Evolutionary conservation across 1,284 basidiomycete genomes (phyloP).

Genomic region (Ceratobasidium sp.): DNA sequence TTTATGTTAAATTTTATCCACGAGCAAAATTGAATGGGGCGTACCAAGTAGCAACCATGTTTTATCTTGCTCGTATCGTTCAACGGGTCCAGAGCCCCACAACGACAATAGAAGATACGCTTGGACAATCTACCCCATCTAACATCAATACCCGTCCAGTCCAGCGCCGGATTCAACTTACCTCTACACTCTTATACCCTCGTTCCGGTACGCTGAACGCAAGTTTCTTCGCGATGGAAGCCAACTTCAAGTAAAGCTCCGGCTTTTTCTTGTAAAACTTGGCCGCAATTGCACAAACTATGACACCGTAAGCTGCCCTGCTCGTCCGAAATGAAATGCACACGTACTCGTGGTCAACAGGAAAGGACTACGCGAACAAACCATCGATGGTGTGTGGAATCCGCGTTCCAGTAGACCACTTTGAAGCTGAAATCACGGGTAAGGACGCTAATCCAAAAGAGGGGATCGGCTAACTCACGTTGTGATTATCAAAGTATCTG

Average conservation of each 20-base stretch:
- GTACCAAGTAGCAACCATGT: constrained; percentile 93
- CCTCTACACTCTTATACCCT: constrained; percentile 94
- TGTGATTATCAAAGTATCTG: constrained; percentile 83
- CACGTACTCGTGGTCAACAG: constrained; percentile 89
- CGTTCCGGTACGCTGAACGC: constrained; percentile 88
- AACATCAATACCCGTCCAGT: background rate
- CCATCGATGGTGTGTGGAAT: constrained; percentile 92
- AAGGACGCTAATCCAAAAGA: background rate
- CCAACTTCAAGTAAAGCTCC: constrained; percentile 85
- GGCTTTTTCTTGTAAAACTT: constrained; percentile 89
- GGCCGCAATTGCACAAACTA: constrained; percentile 93
- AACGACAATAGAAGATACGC: constrained; percentile 86
- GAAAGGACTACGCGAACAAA: constrained; percentile 93
- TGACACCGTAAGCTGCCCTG: constrained; percentile 45
- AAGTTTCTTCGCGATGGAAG: constrained; percentile 90
- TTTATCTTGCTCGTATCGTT: constrained; percentile 95
- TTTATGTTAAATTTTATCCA: background rate
- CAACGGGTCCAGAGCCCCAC: constrained; percentile 92
- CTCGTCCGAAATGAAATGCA: background rate
- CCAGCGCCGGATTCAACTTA: constrained; percentile 57
- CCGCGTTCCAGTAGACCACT: constrained; percentile 81
- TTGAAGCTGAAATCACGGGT: constrained; percentile 67
- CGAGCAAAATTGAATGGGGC: constrained; percentile 64
- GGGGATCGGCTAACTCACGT: constrained; percentile 62
- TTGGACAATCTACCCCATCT: constrained; percentile 74